phyloP scores from a whole-genome alignment of 352 stramenopile genomes.

The Pelagophyceae sp. region DNA sequence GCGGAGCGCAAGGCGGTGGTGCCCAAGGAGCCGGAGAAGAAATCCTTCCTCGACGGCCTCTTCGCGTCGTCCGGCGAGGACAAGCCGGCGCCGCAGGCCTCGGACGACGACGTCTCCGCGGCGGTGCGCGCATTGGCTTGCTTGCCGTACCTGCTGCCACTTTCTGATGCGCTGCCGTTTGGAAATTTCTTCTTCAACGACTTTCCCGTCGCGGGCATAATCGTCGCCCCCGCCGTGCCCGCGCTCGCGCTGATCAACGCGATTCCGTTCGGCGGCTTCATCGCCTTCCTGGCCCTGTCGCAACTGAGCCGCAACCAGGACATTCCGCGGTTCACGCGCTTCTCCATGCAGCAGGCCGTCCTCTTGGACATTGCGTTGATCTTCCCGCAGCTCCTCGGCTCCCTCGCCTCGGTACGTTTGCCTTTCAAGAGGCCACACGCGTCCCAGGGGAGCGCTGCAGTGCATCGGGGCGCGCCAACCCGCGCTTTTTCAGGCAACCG shows the following conservation, averaged over 20 bases:
- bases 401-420: background rate
- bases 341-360: constrained; percentile 66
- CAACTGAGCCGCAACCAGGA: constrained; percentile 45
- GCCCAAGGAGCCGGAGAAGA: no score
- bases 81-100: background rate
- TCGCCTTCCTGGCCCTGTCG: constrained; percentile 50
- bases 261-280: constrained; percentile 52
- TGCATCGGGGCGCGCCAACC: constrained; percentile 23
- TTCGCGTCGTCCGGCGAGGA: no score
- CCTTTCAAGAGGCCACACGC: constrained; percentile 14
- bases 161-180: constrained; percentile 41
- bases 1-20: no score
- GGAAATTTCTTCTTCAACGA: constrained; percentile 39
- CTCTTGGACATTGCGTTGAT: constrained; percentile 63
- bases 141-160: constrained; percentile 39
- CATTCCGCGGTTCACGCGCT: constrained; percentile 52
- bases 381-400: constrained; percentile 37
- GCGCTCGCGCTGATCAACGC: constrained; percentile 44
- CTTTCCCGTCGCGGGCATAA: constrained; percentile 15
- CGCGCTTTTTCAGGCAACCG: constrained; percentile 22
- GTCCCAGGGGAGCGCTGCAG: constrained; percentile 26
- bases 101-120: constrained; percentile 34
- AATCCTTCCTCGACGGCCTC: no score
- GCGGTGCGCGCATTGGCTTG: constrained; percentile 32
- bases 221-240: constrained; percentile 36